Evolutionary conservation across 2,329 filamentous ascomycete genomes (phyloP), one percentile per base, ranked within the genome.

Genomic region (Pseudonectria buxi): DNA sequence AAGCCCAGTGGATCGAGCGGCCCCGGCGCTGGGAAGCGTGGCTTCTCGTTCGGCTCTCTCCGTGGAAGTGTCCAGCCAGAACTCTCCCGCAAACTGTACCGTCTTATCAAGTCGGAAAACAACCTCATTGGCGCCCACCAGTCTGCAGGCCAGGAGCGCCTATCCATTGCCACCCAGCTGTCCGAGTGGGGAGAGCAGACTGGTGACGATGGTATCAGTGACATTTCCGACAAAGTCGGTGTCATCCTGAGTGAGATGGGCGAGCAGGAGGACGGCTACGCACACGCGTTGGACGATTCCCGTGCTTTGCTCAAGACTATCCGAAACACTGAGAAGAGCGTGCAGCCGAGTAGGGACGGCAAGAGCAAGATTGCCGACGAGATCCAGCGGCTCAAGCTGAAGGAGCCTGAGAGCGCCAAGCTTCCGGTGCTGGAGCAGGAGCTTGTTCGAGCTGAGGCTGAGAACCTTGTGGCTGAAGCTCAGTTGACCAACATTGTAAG

Each of bases 101-200:
- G 83, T 51, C 75, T 98, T 42, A 95, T 96, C 71, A 98, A 98
- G 69, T 86, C 84, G 32, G 84, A 94, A 64, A 96, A 95, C 70
- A 81, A 83, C 56, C 81, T 89, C 25, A 88, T 96, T 53, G 72
- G 75, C 32, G 83, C 86, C 32, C 83, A 95, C 65, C 87, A 95
- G 66, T 68, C 78, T 6, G 92, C 90, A 6, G 86, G 81, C 32
- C 83, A 83, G 40, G 90, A 95, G 68, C 85, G 88, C 38, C 67
- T 86, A 41, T 78, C 79, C 32, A 88, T 96, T 54, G 92, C 89
- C 12, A 79, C 81, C 10, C 90, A 96, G 67, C 77, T 98, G 29
- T 94, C 87, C 7, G 89, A 96, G 50, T 98, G 92, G 92, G 92
- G 92, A 39, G 89, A 96, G 65, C 77, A 85, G 41, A 95, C 89